Evolutionary conservation across 2,329 filamentous ascomycete genomes (phyloP).

Genomic region (Neonectria sp.): DNA sequence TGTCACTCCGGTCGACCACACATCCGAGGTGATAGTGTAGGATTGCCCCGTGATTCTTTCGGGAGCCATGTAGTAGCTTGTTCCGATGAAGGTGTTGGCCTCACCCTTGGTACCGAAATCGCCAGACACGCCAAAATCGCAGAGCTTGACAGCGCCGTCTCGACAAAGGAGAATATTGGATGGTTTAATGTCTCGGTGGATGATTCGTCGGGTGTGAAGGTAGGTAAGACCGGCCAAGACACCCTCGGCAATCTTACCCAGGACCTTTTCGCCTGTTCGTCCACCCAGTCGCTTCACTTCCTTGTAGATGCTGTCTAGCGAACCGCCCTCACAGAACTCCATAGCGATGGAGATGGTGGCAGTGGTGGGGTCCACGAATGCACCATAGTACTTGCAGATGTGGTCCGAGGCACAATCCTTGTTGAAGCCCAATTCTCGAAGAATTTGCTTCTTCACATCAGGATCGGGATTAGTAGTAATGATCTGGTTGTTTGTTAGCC

Average conservation of each 20-base stretch:
- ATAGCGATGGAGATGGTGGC: constrained; percentile 98
- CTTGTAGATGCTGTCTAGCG: constrained; percentile 95
- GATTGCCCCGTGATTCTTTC: constrained; percentile 98
- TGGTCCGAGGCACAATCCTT: constrained; percentile 96
- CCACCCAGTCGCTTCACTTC: constrained; percentile 97
- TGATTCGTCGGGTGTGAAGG: constrained; percentile 95
- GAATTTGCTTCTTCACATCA: constrained; percentile 98
- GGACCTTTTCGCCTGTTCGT: constrained; percentile 94
- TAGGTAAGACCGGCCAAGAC: constrained; percentile 95
- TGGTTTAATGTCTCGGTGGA: constrained; percentile 98
- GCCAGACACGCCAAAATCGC: constrained; percentile 97
- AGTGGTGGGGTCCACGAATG: constrained; percentile 95
- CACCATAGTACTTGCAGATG: constrained; percentile 97
- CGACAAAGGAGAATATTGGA: constrained; percentile 96
- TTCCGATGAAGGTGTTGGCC: constrained; percentile 98
- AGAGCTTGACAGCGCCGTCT: constrained; percentile 94
- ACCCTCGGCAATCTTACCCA: constrained; percentile 96
- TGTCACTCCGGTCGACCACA: constrained; percentile 98
- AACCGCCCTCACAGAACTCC: constrained; percentile 98
- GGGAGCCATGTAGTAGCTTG: constrained; percentile 99
- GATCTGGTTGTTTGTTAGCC: constrained; percentile 71
- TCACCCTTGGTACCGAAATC: constrained; percentile 99
- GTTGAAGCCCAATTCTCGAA: constrained; percentile 97
- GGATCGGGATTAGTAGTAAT: constrained; percentile 99
- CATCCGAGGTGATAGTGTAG: constrained; percentile 98